A percentile compares a stretch with the other conserved stretches of the same genome.
Evolutionary conservation across 2,329 filamentous ascomycete species (phyloP).

Genomic region (Cladosporium sp.): DNA sequence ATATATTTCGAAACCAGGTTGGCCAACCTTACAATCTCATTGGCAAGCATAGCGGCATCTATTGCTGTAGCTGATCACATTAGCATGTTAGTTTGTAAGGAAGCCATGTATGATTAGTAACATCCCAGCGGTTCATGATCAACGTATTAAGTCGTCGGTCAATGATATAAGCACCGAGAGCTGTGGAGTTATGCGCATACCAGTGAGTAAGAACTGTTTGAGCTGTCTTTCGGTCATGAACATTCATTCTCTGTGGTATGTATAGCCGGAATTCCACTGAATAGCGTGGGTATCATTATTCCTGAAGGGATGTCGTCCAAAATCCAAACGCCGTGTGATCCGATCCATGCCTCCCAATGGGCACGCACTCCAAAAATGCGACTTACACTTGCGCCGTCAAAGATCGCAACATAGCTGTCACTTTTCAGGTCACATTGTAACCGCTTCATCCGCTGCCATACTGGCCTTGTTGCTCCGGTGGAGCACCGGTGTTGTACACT

Average conservation of each 20-base stretch:
- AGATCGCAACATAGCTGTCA: neutral
- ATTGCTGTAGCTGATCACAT: neutral
- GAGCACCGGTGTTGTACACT: conserved; percentile 15
- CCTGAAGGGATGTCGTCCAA: neutral
- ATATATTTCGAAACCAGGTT: neutral
- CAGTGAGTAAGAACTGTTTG: neutral
- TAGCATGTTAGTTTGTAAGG: neutral
- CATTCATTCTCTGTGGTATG: conserved; percentile 8
- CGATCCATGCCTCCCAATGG: neutral
- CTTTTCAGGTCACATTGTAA: neutral
- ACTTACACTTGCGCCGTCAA: neutral
- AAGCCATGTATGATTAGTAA: neutral
- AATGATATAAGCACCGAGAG: neutral
- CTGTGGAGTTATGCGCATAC: neutral
- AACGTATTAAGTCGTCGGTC: neutral
- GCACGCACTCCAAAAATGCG: neutral
- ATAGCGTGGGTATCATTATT: conserved; percentile 13
- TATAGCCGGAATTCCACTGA: conserved; percentile 11
- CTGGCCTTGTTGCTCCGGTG: conserved; percentile 14
- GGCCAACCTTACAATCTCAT: neutral
- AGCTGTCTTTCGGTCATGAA: conserved; percentile 1
- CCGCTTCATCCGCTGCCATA: conserved; percentile 8
- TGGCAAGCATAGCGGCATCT: neutral
- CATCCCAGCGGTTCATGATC: neutral
- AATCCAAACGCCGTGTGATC: conserved; percentile 7